phyloP scores from a whole-genome alignment of 2,329 filamentous ascomycete genomes.

The Phialocephala sp. region DNA sequence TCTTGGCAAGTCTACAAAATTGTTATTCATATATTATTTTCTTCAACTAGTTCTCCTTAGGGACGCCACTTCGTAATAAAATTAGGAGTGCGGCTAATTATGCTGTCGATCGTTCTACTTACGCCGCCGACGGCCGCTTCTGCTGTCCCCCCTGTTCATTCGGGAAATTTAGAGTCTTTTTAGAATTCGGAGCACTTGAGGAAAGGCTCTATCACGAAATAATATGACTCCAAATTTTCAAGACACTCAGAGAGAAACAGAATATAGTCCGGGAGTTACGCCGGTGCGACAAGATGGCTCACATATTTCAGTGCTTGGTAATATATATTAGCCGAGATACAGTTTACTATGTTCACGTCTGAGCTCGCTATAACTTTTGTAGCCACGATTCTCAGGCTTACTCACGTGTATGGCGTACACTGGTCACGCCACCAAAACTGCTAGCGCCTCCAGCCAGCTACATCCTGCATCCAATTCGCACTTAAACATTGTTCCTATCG shows the following conservation, averaged over 20 bases:
- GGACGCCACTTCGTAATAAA: not conserved
- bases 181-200: constrained; percentile 5
- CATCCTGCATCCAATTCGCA: no score
- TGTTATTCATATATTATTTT: not conserved
- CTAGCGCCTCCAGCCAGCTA: no score
- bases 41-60: constrained; percentile 1
- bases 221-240: constrained; percentile 4
- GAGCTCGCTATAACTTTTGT: constrained; percentile 12
- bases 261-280: constrained; percentile 2
- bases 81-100: not conserved
- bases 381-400: constrained; percentile 17
- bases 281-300: constrained; percentile 14
- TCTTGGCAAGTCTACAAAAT: constrained; percentile 1
- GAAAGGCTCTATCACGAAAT: constrained; percentile 8
- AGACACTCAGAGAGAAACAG: constrained; percentile 11
- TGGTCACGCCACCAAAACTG: no score
- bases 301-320: constrained; percentile 23
- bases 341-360: constrained; percentile 25
- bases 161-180: not conserved
- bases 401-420: constrained; percentile 19
- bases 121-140: not conserved
- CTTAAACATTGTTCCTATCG: no score
- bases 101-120: not conserved
- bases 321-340: constrained; percentile 18
- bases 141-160: not conserved